phyloP scores from a whole-genome alignment of 2,329 filamentous ascomycete species.

The Fusarium sororula region DNA sequence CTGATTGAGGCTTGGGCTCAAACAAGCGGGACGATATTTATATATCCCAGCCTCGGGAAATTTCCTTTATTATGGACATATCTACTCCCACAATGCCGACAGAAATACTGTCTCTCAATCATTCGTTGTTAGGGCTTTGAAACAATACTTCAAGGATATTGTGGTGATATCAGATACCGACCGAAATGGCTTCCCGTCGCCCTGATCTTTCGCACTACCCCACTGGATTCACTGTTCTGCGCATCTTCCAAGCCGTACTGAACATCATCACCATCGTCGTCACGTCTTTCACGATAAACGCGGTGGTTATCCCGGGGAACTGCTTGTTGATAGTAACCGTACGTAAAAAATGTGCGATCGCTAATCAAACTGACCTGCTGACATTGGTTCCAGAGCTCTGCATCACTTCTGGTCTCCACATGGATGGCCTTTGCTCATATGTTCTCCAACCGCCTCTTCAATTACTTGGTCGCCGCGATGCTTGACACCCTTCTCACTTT shows the following conservation, averaged over 20 bases:
- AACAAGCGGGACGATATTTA: not conserved
- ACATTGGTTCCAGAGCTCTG: slow-evolving; percentile 46
- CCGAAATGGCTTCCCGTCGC: not conserved
- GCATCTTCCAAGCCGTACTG: slow-evolving; percentile 57
- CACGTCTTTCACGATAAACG: slow-evolving; percentile 53
- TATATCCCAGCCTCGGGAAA: not conserved
- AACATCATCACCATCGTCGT: slow-evolving; percentile 58
- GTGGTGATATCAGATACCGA: rapidly evolving
- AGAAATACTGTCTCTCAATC: too few relatives aligned
- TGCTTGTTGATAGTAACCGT: slow-evolving; percentile 52
- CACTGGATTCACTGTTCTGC: slow-evolving; percentile 53
- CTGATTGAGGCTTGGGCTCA: not conserved
- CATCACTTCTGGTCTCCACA: slow-evolving; percentile 55
- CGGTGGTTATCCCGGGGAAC: slow-evolving; percentile 49
- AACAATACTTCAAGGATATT: too few relatives aligned
- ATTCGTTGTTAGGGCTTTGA: too few relatives aligned
- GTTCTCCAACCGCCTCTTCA: slow-evolving; percentile 55
- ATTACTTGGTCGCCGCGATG: slow-evolving; percentile 62
- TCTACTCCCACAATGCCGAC: not conserved
- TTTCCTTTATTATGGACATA: not conserved
- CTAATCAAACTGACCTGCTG: rapidly evolving
- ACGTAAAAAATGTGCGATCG: not conserved
- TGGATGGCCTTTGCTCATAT: slow-evolving; percentile 59
- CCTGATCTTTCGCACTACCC: slow-evolving; percentile 53
- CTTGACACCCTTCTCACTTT: slow-evolving; percentile 62